Conservation (phyloP, 306 rosid species). For the Hylodesmum podocarpum region DNA sequence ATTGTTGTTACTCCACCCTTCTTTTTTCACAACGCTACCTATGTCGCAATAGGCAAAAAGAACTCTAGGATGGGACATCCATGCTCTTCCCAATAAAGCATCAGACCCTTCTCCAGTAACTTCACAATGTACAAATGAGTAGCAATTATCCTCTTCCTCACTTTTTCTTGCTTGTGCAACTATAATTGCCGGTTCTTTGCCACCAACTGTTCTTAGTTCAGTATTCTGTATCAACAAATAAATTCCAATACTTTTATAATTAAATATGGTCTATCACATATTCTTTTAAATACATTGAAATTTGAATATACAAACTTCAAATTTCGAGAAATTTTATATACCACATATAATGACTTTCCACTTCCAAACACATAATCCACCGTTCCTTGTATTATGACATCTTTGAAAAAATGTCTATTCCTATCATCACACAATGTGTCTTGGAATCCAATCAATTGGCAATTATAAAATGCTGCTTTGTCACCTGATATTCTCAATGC, state of each 20-base stretch:
- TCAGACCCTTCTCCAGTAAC: constrained; percentile 42
- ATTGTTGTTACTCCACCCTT: constrained; percentile 45
- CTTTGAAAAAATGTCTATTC: constrained; percentile 18
- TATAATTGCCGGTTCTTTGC: constrained; percentile 28
- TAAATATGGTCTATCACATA: neutral
- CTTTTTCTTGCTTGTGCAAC: constrained; percentile 54
- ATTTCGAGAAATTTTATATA: neutral
- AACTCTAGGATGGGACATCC: too few species aligned
- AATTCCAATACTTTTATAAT: neutral
- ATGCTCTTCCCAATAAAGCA: too few species aligned
- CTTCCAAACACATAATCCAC: constrained; percentile 28
- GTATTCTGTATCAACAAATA: constrained; percentile 50
- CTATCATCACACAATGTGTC: constrained; percentile 32
- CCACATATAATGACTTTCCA: constrained; percentile 22
- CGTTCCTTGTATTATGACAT: constrained; percentile 24
- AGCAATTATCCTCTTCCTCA: constrained; percentile 11
- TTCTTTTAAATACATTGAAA: neutral
- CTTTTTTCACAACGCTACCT: too few species aligned
- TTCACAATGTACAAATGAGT: constrained; percentile 55
- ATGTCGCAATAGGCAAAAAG: too few species aligned
- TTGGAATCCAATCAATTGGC: constrained; percentile 25
- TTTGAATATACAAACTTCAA: neutral
- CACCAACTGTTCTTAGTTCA: constrained; percentile 23
- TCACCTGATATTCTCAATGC: constrained; percentile 28
- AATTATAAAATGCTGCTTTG: constrained; percentile 2